Base-by-base conservation (phyloP, 129 eudicot genomes). In the Lonicera japonica region DNA sequence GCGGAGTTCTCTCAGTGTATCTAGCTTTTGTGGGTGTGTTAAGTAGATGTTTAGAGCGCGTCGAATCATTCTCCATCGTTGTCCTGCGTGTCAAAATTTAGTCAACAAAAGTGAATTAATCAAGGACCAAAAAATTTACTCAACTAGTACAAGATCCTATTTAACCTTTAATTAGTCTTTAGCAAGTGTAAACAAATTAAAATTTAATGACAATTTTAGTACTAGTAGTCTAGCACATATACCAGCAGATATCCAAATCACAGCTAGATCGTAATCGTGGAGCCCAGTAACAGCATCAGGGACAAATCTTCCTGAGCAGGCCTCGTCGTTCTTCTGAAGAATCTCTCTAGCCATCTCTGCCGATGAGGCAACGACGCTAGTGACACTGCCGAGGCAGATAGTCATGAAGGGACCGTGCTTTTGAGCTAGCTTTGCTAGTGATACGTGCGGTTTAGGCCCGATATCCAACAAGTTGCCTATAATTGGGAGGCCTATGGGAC, bases 1-100 rank as follows among this genome's bases (percentile, higher is more conserved):
- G 0, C 87, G 55, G 4, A 67, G 56, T 16, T 48, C 73, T 5
- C 47, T 66, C 11, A 83, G n/a, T 1, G 48, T 36, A 47, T 79
- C 81, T 17, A 82, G 64, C 24, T 70, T 79, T 25, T 52, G 70
- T 2, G 65, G 58, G 29, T 73, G 12, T 5, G 79, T 73, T 16
- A 82, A 60, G 22, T 61, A 68, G 11, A 61, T 70, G 25, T 63
- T 68, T 45, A 79, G 63, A 34, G 70, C 70, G 56, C 51, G 70
- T 58, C 89, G 70, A 1, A 76, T 66, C 46, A 73, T 77, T 25
- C 76, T 56, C 95, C 95, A 86, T 17, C 65, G 65, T 0, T 69
- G 61, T 24, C 73, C 70, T 1, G n/a, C n/a, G n/a, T n/a, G n/a
- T n/a, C n/a, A n/a, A n/a, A n/a, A n/a, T n/a, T n/a, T n/a, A n/a